Evolutionary conservation across 164 flowering plant genomes (phyloP).

Genomic region (Aristolochia contorta): DNA sequence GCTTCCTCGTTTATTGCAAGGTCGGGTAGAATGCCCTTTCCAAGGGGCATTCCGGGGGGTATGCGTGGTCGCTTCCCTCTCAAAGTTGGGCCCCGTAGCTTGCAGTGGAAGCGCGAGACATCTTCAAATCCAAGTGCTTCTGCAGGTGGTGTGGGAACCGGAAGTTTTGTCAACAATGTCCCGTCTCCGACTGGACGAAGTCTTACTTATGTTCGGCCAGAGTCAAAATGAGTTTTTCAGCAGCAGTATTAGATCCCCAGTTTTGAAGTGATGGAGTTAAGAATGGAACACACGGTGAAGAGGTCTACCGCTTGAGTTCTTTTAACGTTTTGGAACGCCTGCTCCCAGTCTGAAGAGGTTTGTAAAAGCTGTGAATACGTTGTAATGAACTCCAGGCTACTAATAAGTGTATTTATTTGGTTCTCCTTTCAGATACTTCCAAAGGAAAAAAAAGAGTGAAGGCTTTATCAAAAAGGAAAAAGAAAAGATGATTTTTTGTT

Average conservation of each 20-base stretch:
- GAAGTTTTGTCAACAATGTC: conserved; percentile 8
- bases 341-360: too few species aligned
- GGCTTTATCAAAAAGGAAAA: too few species aligned
- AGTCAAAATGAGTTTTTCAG: conserved; percentile 5
- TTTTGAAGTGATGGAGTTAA: background rate
- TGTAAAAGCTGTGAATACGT: too few species aligned
- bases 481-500: too few species aligned
- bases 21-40: conserved; percentile 40
- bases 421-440: too few species aligned
- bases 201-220: conserved; percentile 64
- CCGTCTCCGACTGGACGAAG: conserved; percentile 32
- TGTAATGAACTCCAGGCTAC: too few species aligned
- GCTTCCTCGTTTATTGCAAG: conserved; percentile 48
- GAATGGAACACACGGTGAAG: too few species aligned
- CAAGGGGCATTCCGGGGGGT: conserved; percentile 41
- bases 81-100: conserved; percentile 59
- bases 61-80: conserved; percentile 39
- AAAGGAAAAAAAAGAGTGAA: too few species aligned
- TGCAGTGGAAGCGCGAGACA: conserved; percentile 87
- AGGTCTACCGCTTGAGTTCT: too few species aligned
- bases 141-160: conserved; percentile 3
- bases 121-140: conserved; percentile 10
- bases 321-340: too few species aligned
- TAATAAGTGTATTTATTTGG: too few species aligned
- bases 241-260: background rate